A percentile compares a stretch with the other conserved stretches of the same genome.
phyloP scores from a whole-genome alignment of 2,329 filamentous ascomycete species.

The Zymoseptoria tritici region DNA sequence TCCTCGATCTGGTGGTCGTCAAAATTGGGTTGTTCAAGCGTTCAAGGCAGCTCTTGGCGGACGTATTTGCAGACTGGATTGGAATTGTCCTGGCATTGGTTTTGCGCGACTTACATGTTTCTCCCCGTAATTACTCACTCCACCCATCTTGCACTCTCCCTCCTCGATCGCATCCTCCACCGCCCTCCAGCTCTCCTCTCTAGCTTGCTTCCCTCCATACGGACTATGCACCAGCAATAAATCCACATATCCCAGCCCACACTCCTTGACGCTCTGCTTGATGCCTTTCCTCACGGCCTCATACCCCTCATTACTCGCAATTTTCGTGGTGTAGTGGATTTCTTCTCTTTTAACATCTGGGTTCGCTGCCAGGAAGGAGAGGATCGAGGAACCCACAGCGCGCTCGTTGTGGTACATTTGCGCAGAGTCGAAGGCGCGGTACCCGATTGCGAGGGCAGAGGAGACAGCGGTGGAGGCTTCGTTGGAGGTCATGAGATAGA shows the following conservation, averaged over 20 bases:
- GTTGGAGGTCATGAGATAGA: constrained; percentile 61
- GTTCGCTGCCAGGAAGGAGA: constrained; percentile 19
- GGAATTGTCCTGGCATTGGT: not conserved
- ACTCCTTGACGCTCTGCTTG: constrained; percentile 54
- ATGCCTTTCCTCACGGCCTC: constrained; percentile 61
- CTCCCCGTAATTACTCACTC: constrained; percentile 72
- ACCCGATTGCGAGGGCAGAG: constrained; percentile 36
- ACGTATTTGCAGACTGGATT: not conserved
- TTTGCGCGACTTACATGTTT: constrained; percentile 52
- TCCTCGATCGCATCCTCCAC: constrained; percentile 67
- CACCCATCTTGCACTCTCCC: constrained; percentile 63
- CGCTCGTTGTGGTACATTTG: constrained; percentile 66
- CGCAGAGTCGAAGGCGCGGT: constrained; percentile 50
- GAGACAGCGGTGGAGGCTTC: constrained; percentile 53
- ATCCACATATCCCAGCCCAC: constrained; percentile 67
- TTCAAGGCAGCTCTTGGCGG: not conserved
- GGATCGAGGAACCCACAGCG: constrained; percentile 60
- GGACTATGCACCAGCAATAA: constrained; percentile 74
- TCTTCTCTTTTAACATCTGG: constrained; percentile 54
- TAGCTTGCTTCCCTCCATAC: constrained; percentile 61
- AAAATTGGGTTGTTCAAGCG: not conserved
- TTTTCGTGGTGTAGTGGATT: constrained; percentile 74
- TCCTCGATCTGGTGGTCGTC: constrained; percentile 53
- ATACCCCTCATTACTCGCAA: constrained; percentile 61
- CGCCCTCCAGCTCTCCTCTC: constrained; percentile 67